phyloP scores from a whole-genome alignment of 2,329 filamentous ascomycete genomes.

The Sarocladiaceae sp. region DNA sequence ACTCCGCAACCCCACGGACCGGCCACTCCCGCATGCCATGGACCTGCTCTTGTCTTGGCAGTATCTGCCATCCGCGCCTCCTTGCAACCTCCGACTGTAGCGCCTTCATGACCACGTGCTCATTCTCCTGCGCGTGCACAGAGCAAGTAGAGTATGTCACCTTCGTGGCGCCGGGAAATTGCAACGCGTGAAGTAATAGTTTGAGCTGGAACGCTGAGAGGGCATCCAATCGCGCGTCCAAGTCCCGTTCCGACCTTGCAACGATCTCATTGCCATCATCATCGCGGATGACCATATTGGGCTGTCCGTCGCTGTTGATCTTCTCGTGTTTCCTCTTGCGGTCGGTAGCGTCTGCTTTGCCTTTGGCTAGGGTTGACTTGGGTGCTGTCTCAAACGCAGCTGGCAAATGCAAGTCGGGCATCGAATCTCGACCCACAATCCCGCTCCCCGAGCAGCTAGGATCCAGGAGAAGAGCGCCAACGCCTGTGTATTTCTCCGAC shows the following conservation, averaged over 20 bases:
- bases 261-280: conserved; percentile 52
- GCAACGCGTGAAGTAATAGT: conserved; percentile 77
- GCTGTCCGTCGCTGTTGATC: conserved; percentile 18
- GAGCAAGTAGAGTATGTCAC: conserved; percentile 96
- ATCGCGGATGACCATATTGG: conserved; percentile 39
- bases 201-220: conserved; percentile 77
- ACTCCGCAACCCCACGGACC: conserved; percentile 52
- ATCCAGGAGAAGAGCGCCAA: conserved; percentile 79
- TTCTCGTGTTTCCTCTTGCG: conserved; percentile 42
- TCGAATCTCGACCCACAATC: conserved; percentile 82
- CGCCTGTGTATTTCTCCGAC: conserved; percentile 55
- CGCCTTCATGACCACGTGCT: conserved; percentile 70
- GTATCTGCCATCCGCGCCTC: conserved; percentile 68
- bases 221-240: conserved; percentile 60
- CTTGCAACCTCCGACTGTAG: conserved; percentile 61
- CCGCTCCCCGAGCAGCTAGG: conserved; percentile 95
- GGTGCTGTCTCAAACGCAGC: conserved; percentile 18
- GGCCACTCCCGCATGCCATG: conserved; percentile 70
- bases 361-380: conserved; percentile 13
- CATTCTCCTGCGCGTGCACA: conserved; percentile 80
- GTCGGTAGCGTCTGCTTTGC: conserved; percentile 9
- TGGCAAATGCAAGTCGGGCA: conserved; percentile 59
- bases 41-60: conserved; percentile 66
- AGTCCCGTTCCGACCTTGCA: conserved; percentile 46
- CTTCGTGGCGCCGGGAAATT: conserved; percentile 66